Base-by-base conservation (phyloP, 108 stramenopile genomes). In the Fistulifera solaris region DNA sequence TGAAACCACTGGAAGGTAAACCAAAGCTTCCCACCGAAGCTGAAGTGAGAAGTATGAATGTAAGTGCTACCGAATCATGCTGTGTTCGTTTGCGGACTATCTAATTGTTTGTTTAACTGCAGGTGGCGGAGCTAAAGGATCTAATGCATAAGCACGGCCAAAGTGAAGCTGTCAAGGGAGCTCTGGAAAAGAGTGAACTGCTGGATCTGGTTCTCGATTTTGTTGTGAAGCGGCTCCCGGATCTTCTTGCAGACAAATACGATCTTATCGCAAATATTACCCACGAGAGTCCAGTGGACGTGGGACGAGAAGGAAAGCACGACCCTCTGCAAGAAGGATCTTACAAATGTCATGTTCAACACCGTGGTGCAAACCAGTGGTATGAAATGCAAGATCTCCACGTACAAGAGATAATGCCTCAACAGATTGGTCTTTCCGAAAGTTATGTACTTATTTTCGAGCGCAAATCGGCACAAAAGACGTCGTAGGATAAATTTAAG, bases 321-420 rank as follows among this genome's bases (percentile, higher is more conserved):
- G 87, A 89, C 59, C 83, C 86, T 17, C 56, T 94, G 58, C 73
- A 91, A 58, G 84, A 84, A 17, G 97, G 94, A 15, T 76, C 73
- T 10, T 96, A 96, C 60, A 71, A 83, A 52, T 95, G 89, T 28
- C 94, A 96, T 58, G 91, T 95, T 19, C 82, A 87, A 50, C 93
- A 94, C 58, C 72, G 73, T 58, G 80, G 78, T 0, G 67, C 79
- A 10, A 86, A 81, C 3, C 94, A 96, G 54, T 99, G 98, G 98
- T 98, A 92, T 56, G 97, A 98, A 50, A 85, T 96, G 52, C 93
- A 98, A 44, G 97, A 99, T 58, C 62, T 97, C 46, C 83, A 90
- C 53, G 96, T 98, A 2, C 70, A 75, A 42, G 94, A 96, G 59
- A 96, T 93, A 7, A 93, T 94, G 87, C 89, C 99, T 14, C 96